These are phyloP conservation scores for Exophiala spinifera DNA, from an alignment of 2,329 filamentous ascomycete species.

Conservation along the genomic window DNA sequence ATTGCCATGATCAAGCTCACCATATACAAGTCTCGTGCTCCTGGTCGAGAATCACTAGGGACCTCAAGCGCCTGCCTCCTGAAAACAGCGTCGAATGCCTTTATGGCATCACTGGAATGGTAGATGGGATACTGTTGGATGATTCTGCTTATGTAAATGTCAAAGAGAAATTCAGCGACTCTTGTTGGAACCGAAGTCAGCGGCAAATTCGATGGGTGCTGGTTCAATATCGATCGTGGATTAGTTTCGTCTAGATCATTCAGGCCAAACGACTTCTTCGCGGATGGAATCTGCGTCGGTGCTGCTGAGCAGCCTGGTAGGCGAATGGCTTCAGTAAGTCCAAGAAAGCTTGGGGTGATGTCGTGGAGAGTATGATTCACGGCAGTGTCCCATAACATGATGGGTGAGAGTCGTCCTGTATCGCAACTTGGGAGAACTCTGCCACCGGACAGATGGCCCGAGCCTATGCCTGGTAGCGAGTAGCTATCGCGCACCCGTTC, in stretches of 20 bases:
- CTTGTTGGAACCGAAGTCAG: constrained; percentile 3
- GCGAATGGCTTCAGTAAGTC: neutral
- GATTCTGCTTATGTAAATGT: constrained; percentile 8
- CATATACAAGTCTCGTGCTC: constrained; percentile 4
- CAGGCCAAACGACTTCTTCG: constrained; percentile 8
- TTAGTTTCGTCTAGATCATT: constrained; percentile 9
- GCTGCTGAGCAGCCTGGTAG: constrained; percentile 8
- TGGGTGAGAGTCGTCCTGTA: neutral
- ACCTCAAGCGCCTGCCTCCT: neutral
- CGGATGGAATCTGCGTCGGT: constrained; percentile 9
- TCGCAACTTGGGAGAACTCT: neutral
- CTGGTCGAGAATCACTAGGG: neutral
- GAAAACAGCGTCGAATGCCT: neutral
- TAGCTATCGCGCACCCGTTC: neutral
- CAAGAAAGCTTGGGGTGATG: constrained; percentile 7
- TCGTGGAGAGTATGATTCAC: constrained; percentile 3
- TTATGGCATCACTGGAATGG: neutral
- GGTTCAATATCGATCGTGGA: constrained; percentile 9
- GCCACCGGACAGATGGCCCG: neutral
- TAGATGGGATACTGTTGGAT: constrained; percentile 12
- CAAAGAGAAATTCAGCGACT: constrained; percentile 10
- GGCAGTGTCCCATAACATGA: neutral
- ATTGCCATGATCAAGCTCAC: constrained; percentile 12
- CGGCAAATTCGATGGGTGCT: constrained; percentile 1
- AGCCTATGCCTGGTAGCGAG: neutral